These are phyloP conservation scores for Sarocladium oryzae DNA, from an alignment of 2,329 filamentous ascomycete species.

Conservation along the genomic window DNA sequence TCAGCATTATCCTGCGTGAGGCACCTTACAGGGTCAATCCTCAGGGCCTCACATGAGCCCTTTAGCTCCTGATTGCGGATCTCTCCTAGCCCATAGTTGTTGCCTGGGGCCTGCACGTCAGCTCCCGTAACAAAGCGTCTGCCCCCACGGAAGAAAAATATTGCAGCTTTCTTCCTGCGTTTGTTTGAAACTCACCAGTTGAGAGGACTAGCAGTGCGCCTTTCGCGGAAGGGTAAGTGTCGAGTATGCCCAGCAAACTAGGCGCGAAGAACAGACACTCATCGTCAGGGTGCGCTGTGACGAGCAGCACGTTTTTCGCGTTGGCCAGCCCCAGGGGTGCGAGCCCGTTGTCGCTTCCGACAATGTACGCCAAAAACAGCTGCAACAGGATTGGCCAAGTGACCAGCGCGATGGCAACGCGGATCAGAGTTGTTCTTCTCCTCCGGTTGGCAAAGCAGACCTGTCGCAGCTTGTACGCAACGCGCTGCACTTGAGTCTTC, in stretches of 20 bases:
- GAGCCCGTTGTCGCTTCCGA: conserved; percentile 28
- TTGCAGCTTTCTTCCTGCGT: too few species aligned
- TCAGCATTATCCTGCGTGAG: conserved; percentile 26
- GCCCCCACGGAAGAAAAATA: too few species aligned
- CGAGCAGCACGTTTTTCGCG: conserved; percentile 28
- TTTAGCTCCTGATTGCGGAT: conserved; percentile 20
- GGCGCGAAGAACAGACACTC: conserved; percentile 31
- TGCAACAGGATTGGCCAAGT: conserved; percentile 26
- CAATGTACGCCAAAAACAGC: conserved; percentile 27
- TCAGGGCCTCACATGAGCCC: conserved; percentile 22
- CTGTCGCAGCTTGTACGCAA: not conserved
- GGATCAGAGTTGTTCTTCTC: conserved; percentile 10
- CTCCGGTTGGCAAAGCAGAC: not conserved
- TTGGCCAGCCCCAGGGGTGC: conserved; percentile 26
- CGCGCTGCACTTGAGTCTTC: not conserved
- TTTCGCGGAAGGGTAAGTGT: conserved; percentile 19
- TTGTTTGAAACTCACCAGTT: conserved; percentile 17
- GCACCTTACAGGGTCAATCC: conserved; percentile 22
- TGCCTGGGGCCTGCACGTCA: conserved; percentile 13
- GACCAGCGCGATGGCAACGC: conserved; percentile 11
- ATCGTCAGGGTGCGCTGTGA: conserved; percentile 32
- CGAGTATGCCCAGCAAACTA: conserved; percentile 24
- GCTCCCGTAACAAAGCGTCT: too few species aligned
- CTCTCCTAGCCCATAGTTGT: conserved; percentile 26
- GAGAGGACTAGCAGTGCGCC: conserved; percentile 26